Conservation (phyloP, 2,329 filamentous ascomycete genomes). For the Neophaeococcomyces mojaviensis region DNA sequence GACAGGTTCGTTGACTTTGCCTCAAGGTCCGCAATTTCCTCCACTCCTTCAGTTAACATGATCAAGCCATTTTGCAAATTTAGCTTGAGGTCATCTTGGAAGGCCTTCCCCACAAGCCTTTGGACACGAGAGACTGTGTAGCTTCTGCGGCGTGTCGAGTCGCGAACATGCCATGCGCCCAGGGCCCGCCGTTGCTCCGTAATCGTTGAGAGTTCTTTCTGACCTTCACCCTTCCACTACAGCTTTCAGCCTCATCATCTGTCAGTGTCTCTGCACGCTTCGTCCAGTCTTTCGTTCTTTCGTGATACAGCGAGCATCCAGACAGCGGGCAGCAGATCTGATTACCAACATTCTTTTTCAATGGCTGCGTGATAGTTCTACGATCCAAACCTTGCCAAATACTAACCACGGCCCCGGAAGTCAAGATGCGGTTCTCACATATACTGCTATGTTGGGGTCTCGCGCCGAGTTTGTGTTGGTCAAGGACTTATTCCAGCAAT, state of each 20-base stretch:
- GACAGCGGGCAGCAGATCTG: background rate
- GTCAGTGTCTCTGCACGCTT: background rate
- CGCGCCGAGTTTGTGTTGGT: background rate
- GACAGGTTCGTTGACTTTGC: too few species aligned
- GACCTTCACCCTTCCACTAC: background rate
- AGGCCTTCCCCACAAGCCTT: background rate
- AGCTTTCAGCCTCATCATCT: background rate
- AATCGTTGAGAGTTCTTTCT: background rate
- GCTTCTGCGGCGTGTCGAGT: background rate
- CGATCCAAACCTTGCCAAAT: too few species aligned
- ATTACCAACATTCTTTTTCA: background rate
- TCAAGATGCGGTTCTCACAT: conserved; percentile 3
- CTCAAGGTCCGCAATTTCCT: background rate
- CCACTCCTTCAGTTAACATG: background rate
- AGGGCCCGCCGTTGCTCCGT: too few species aligned
- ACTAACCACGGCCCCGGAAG: too few species aligned
- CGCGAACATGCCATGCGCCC: background rate
- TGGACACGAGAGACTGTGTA: background rate
- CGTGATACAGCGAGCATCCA: background rate
- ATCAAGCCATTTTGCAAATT: too few species aligned
- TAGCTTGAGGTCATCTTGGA: too few species aligned
- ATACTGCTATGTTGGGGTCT: background rate
- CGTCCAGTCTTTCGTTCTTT: conserved; percentile 1
- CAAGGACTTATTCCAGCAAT: background rate
- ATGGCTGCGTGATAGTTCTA: background rate